Evolutionary conservation across 192 early-diverging fungal species (phyloP), one percentile per base, ranked within the genome.

Genomic region (Coemansia pectinata): DNA sequence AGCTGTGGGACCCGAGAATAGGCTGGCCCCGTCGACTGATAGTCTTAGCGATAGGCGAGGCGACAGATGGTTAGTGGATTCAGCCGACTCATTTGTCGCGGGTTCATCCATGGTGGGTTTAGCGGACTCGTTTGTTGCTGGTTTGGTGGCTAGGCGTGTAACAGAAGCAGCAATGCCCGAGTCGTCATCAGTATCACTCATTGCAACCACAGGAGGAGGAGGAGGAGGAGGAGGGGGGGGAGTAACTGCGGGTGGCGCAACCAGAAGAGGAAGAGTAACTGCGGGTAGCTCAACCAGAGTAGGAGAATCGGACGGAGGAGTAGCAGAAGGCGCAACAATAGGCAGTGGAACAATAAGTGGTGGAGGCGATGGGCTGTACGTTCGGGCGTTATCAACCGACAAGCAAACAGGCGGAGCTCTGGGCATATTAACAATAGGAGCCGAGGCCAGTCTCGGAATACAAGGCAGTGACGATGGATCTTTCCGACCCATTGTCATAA

Each of bases 171-270:
- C 78, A 21, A 81, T 81, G 0, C 78, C 78, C 19, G 57, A 29
- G 19, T 81, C 78, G 41, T 76, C 73, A 27, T 81, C 78, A 2
- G 78, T 81, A n/a, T 75, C 73, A 7, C 50, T 67, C 27, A 27
- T 27, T 2, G 27, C 27, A 14, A 31, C 14, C 3, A 15, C 3
- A 12, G 52, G 52, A 14, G 52, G 27, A 3, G 50, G 21, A 11
- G 50, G 21, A 21, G 21, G 21, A 0, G 21, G 21, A 21, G 21
- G 21, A 0, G 21, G 21, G n/a, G n/a, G n/a, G n/a, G n/a, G n/a
- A 34, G 33, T 7, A 36, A 36, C 34, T 36, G 34, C 34, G 5
- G 8, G 34, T 36, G 34, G 34, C 34, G 8, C 34, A 36, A 36
- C 34, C 5, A 36, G 27, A 29, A 23, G 21, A 21, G 21, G 21